Base-by-base conservation (phyloP, 2,329 filamentous ascomycete species). In the Hymenoscyphus occultus region DNA sequence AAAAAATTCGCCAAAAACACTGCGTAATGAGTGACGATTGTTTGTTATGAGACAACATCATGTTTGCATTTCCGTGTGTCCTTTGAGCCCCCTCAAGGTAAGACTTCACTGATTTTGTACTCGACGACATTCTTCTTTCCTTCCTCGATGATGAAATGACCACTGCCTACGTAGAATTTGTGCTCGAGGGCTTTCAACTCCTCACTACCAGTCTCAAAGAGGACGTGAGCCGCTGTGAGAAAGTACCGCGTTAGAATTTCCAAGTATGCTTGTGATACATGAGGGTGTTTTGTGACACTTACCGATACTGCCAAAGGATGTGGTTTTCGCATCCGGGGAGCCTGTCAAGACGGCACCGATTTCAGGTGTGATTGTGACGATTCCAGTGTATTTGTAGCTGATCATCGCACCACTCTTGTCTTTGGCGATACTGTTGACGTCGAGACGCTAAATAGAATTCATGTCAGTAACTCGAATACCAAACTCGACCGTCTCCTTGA, bases 61-160 rank as follows among this genome's bases (percentile, higher is more conserved):
- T 14, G 10, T 7, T 13, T 54, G 13, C 48, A 19, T 28, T 54
- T 54, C 19, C 48, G 19, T 54, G 48, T 9, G 12, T 54, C 19
- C 16, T n/a, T 9, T 51, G n/a, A 51, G 9, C 45, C n/a, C n/a
- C 9, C 5, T 66, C 48, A 66, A 54, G 65, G 60, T 14, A 67
- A 60, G 45, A 80, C 77, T 64, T 80, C 75, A 63, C 78, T 80
- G 67, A 80, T 78, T 68, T 79, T 79, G 69, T 80, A 80, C 70
- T 80, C 78, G 22, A 81, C 78, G 35, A 77, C 69, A 32, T 74
- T 70, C 28, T 75, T 73, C 59, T 75, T 71, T 12, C 76, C 74
- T 54, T 73, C 65, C 54, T 76, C 74, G 39, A 80, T 68, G 39
- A 79, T 72, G 68, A 81, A 80, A 22, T 78, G 74, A 28, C 79